These are phyloP conservation scores for Diaporthe amygdali DNA, from an alignment of 2,329 filamentous ascomycete genomes.

Conservation along the genomic window DNA sequence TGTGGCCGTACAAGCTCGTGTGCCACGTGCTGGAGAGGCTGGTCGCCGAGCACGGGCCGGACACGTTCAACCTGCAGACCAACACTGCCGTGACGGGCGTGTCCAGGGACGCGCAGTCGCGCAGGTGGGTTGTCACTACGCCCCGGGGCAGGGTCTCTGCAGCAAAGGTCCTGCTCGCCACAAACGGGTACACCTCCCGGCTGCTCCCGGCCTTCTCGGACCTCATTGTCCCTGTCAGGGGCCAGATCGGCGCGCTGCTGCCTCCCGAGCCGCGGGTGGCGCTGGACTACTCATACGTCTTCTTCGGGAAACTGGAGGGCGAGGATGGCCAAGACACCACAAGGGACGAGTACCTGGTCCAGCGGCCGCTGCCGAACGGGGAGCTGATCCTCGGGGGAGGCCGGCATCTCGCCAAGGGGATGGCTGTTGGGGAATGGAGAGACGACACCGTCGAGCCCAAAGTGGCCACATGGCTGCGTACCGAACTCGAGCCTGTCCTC, in stretches of 20 bases:
- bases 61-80: slow-evolving; percentile 74
- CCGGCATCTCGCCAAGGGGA: slow-evolving; percentile 57
- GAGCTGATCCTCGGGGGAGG: slow-evolving; percentile 77
- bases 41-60: slow-evolving; percentile 41
- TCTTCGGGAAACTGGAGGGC: slow-evolving; percentile 50
- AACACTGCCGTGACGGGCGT: slow-evolving; percentile 67
- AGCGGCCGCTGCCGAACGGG: slow-evolving; percentile 63
- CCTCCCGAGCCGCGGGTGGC: slow-evolving; percentile 51
- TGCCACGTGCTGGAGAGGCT: slow-evolving; percentile 71
- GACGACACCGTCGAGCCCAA: slow-evolving; percentile 42
- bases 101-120: slow-evolving; percentile 24
- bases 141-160: slow-evolving; percentile 70
- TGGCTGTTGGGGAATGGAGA: slow-evolving; percentile 43
- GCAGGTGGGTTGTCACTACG: slow-evolving; percentile 68
- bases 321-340: slow-evolving; percentile 37
- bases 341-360: slow-evolving; percentile 75
- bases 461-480: slow-evolving; percentile 61
- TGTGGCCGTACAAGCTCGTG: slow-evolving; percentile 88
- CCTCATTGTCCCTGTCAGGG: slow-evolving; percentile 78
- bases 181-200: slow-evolving; percentile 83
- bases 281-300: slow-evolving; percentile 67
- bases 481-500: slow-evolving; percentile 46
- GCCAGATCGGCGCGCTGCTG: slow-evolving; percentile 71
- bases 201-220: slow-evolving; percentile 72
- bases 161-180: slow-evolving; percentile 73